phyloP scores from a whole-genome alignment of 2,329 filamentous ascomycete species.

The Penicillium sp. region DNA sequence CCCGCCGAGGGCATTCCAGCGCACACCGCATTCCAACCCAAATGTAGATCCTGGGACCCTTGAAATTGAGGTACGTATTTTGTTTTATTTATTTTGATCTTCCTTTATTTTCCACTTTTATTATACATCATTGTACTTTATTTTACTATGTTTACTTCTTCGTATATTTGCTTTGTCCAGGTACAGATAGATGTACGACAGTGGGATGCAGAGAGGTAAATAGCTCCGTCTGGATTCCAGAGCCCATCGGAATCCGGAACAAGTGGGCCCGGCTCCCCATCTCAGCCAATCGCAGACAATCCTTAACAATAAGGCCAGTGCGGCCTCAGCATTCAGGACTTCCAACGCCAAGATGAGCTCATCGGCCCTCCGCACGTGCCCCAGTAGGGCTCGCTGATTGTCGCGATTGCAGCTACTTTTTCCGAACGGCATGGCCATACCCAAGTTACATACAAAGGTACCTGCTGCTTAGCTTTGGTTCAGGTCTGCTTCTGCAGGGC shows the following conservation, averaged over 20 bases:
- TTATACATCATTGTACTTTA: too few species aligned
- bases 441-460: too few species aligned
- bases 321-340: constrained; percentile 15
- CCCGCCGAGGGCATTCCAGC: constrained; percentile 24
- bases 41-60: constrained; percentile 17
- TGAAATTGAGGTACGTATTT: neutral
- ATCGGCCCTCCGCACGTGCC: constrained; percentile 26
- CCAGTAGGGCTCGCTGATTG: constrained; percentile 13
- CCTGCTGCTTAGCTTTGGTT: too few species aligned
- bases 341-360: constrained; percentile 14
- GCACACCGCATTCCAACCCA: constrained; percentile 19
- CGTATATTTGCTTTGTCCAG: too few species aligned
- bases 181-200: neutral
- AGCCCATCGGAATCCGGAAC: constrained; percentile 12
- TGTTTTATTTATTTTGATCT: neutral
- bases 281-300: constrained; percentile 4
- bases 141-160: too few species aligned
- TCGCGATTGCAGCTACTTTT: neutral
- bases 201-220: neutral
- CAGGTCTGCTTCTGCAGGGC: neutral
- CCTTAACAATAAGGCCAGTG: neutral
- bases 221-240: constrained; percentile 5
- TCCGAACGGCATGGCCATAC: too few species aligned
- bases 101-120: neutral
- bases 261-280: neutral